Evolutionary conservation across 495 filamentous ascomycete genomes (phyloP).

Genomic region (Letharia columbiana): DNA sequence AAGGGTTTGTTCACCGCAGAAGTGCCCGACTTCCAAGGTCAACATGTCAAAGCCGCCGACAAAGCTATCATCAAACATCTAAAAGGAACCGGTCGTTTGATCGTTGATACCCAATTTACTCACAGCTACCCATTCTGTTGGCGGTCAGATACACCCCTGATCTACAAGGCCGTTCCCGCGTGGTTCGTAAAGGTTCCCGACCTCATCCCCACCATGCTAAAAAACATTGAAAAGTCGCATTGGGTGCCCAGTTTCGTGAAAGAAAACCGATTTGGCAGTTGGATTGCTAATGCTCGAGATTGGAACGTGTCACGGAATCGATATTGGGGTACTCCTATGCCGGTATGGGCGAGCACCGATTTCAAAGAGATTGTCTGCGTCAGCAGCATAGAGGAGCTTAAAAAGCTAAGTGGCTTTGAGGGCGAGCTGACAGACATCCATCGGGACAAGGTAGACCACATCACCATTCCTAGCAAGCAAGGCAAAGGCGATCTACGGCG

Average conservation of each 20-base stretch:
- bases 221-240: conserved; percentile 81
- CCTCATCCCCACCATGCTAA: conserved; percentile 82
- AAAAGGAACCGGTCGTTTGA: conserved; percentile 67
- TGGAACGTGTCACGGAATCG: conserved; percentile 96
- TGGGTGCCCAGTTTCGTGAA: conserved; percentile 94
- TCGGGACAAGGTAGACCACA: conserved; percentile 88
- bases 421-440: conserved; percentile 87
- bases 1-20: conserved; percentile 70
- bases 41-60: conserved; percentile 91
- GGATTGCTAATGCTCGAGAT: conserved; percentile 87
- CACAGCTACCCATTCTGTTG: conserved; percentile 96
- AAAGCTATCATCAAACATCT: conserved; percentile 90
- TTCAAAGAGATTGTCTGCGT: conserved; percentile 78
- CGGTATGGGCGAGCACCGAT: conserved; percentile 87
- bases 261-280: conserved; percentile 77
- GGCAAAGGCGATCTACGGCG: conserved; percentile 79
- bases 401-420: conserved; percentile 73
- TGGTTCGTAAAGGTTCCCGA: conserved; percentile 89
- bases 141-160: conserved; percentile 89
- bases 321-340: conserved; percentile 95
- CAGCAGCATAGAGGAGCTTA: conserved; percentile 79
- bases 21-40: conserved; percentile 76
- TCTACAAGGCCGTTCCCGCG: conserved; percentile 86
- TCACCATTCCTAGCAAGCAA: conserved; percentile 88
- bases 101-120: conserved; percentile 83